Conservation (phyloP, 2,329 filamentous ascomycete species). For the Neonectria coccinea region DNA sequence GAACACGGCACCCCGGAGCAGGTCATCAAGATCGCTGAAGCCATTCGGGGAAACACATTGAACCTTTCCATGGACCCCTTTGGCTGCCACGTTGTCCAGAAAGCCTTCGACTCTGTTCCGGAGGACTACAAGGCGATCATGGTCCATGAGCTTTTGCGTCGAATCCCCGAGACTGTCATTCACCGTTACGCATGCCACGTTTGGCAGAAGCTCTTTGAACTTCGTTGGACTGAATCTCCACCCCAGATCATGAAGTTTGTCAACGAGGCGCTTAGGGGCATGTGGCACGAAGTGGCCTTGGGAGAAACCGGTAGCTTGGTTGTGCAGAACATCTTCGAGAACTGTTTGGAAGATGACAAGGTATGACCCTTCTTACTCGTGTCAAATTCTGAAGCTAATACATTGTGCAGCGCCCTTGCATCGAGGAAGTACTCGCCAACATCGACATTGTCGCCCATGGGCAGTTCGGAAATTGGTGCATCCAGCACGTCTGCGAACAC, state of each 20-base stretch:
- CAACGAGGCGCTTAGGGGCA: slow-evolving; percentile 92
- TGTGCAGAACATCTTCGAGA: slow-evolving; percentile 99
- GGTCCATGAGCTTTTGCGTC: slow-evolving; percentile 96
- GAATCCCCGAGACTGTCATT: slow-evolving; percentile 97
- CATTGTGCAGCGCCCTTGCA: slow-evolving; percentile 83
- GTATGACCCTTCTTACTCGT: slow-evolving; percentile 59
- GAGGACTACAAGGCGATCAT: slow-evolving; percentile 98
- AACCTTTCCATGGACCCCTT: slow-evolving; percentile 98
- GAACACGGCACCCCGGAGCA: slow-evolving; percentile 97
- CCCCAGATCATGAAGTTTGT: slow-evolving; percentile 99
- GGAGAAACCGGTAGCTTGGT: slow-evolving; percentile 98
- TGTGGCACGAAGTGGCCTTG: slow-evolving; percentile 99
- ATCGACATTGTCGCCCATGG: slow-evolving; percentile 97
- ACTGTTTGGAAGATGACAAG: slow-evolving; percentile 98
- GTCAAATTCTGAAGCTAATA: slow-evolving; percentile 31
- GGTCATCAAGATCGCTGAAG: slow-evolving; percentile 92
- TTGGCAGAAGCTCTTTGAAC: slow-evolving; percentile 99
- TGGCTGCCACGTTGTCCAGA: slow-evolving; percentile 97
- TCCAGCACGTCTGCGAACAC: slow-evolving; percentile 98
- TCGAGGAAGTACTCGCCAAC: slow-evolving; percentile 93
- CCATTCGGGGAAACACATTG: slow-evolving; percentile 93
- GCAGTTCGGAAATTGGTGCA: slow-evolving; percentile 99
- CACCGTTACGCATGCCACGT: slow-evolving; percentile 99
- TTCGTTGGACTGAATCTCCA: slow-evolving; percentile 93
- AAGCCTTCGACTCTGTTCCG: slow-evolving; percentile 96